Percentiles rank a stretch among this genome's conserved stretches.
phyloP scores from a whole-genome alignment of 495 filamentous ascomycete species.

The Rhizodiscina lignyota region DNA sequence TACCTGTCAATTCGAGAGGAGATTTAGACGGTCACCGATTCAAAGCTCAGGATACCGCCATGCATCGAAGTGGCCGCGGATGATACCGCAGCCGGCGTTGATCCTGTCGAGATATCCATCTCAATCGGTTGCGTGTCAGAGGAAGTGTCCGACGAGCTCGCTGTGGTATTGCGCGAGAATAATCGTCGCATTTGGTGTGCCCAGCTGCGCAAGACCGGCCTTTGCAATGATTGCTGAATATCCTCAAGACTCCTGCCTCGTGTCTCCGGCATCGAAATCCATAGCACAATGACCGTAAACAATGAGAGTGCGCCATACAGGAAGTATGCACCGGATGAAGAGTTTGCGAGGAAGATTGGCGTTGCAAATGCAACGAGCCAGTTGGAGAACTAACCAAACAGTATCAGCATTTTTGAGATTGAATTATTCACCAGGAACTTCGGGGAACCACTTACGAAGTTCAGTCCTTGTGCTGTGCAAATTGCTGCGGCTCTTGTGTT shows the following conservation, averaged over 20 bases:
- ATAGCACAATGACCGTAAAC: constrained; percentile 31
- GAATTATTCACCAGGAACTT: neutral
- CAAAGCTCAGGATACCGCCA: too few species aligned
- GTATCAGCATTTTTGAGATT: neutral
- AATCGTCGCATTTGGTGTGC: constrained; percentile 1
- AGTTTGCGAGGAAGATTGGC: constrained; percentile 40
- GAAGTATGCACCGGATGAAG: constrained; percentile 42
- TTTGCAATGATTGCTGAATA: constrained; percentile 43
- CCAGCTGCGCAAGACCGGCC: constrained; percentile 1
- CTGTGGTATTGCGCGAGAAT: too few species aligned
- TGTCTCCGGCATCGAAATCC: constrained; percentile 44
- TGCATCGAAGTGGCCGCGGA: too few species aligned
- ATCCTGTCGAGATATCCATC: too few species aligned
- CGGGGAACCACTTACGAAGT: constrained; percentile 5
- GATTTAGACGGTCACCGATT: too few species aligned
- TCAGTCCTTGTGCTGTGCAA: constrained; percentile 10
- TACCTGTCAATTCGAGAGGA: too few species aligned
- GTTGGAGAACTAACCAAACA: constrained; percentile 30
- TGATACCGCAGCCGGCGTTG: too few species aligned
- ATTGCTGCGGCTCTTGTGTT: constrained; percentile 12
- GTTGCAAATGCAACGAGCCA: constrained; percentile 50
- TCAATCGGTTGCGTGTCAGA: too few species aligned
- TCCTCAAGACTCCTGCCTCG: constrained; percentile 36
- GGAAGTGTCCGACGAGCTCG: too few species aligned
- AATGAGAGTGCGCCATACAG: constrained; percentile 36